Evolutionary conservation across 768 basidiomycete species (phyloP), one percentile per base, ranked within the genome.

Genomic region (Termitomyces sp.): DNA sequence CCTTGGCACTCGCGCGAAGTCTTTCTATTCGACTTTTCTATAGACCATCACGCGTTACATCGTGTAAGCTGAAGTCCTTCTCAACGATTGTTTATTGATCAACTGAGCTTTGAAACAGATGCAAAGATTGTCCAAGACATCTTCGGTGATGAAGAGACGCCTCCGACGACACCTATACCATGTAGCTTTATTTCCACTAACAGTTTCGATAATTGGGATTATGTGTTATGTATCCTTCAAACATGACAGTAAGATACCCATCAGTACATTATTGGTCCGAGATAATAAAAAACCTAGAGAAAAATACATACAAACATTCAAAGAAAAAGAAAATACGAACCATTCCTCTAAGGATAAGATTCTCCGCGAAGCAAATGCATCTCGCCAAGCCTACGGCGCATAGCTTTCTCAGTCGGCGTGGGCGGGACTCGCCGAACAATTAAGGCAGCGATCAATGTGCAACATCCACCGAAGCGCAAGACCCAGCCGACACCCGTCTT

Each of bases 401-500:
- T 97, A 56, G 91, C 86, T 73, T 85, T 91, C 74, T 98, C 95
- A 4, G 94, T 91, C 48, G 85, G 88, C 21, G 95, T 98, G 0
- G 86, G 91, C 14, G 95, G 85, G 0, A 97, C 91, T 75, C 79
- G 84, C 47, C 90, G 85, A 30, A 89, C 87, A 61, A 91, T 79
- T 3, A 83, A 61, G 4, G 94, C 94, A 30, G 91, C 94, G 35
- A 86, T 82, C 74, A 97, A 71, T 0, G 94, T 85, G 68, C 90
- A 93, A 9, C 92, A 66, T 37, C 94, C 95, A 48, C 95, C 95
- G 64, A 96, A 96, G 17, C 94, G 85, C 55, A 98, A 72, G 6
- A 96, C 90, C 94, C 94, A 97, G 2, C 88, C 91, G 28, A 97
- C 93, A 34, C 95, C 95, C 53, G 85, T 87, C 75, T 92, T 94